Base-by-base conservation (phyloP, 1,284 basidiomycete species). In the Sporisorium iseilematis-ciliati region DNA sequence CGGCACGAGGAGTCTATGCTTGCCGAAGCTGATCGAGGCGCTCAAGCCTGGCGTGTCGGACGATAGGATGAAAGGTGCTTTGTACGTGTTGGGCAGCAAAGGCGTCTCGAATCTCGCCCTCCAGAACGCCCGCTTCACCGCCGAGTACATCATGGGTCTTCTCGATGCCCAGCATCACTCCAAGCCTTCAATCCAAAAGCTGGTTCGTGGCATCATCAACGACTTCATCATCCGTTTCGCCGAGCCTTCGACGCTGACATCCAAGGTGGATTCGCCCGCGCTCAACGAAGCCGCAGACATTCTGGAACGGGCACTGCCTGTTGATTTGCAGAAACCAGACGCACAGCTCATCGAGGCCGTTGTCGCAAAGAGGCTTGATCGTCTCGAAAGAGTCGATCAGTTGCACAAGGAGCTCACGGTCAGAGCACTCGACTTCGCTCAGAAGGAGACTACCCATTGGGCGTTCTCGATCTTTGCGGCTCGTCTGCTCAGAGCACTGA, bases 21-120 rank as follows among this genome's bases (percentile, higher is more conserved):
- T 94, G 57, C 91, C 92, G 1, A 88, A 88, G 25, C 59, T 83
- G 38, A 91, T 96, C 79, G 89, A 91, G 45, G 91, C 93, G 0
- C 87, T 96, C 49, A 52, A 66, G 33, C 73, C 68, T 11, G 60
- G 63, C 7, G 77, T 66, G 16, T 92, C 94, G 80, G 93, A 95
- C 23, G 96, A 98, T 86, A 89, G 92, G 54, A 97, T 97, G 91
- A 99, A 99, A 87, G 93, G 93, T 12, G 95, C 95, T 7, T 87
- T 99, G 21, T 95, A 97, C 84, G 89, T 95, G 25, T 87, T 99
- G 10, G 91, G 90, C 83, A 90, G 91, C 82, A 94, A 93, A 86
- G 90, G 89, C 46, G 77, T 74, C 59, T 88, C 67, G 46, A 83
- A 85, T 61, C 72, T 83, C 38, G 85, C 82, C 43, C 80, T 86